Conservation (phyloP, 129 eudicot genomes). For the Helianthus tuberosus region DNA sequence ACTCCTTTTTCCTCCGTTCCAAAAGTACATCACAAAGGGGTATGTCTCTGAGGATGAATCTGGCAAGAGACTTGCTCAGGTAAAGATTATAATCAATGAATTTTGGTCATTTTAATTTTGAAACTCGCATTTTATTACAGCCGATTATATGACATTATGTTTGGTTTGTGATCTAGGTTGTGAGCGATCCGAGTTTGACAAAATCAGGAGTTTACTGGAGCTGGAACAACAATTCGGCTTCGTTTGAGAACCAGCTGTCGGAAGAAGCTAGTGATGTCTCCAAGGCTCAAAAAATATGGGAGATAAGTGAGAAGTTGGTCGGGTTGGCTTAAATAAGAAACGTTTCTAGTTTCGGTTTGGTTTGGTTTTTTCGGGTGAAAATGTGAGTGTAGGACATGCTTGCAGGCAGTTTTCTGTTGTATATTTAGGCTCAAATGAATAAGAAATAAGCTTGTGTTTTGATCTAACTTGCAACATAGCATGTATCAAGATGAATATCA, state of each 20-base stretch:
- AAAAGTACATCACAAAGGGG: slow-evolving; percentile 82
- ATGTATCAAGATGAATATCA: too few species aligned
- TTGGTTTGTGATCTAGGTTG: slow-evolving; percentile 53
- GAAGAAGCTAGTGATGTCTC: slow-evolving; percentile 87
- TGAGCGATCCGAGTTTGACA: slow-evolving; percentile 94
- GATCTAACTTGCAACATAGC: too few species aligned
- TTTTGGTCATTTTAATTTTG: background rate
- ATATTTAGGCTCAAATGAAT: slow-evolving; percentile 28
- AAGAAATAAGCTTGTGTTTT: background rate
- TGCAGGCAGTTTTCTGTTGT: slow-evolving; percentile 37
- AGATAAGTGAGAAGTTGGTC: slow-evolving; percentile 84
- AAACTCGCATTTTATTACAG: background rate
- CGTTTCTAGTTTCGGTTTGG: background rate
- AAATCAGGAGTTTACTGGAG: slow-evolving; percentile 98
- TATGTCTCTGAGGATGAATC: slow-evolving; percentile 84
- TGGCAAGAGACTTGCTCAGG: slow-evolving; percentile 96
- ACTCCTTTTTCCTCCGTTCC: slow-evolving; percentile 90
- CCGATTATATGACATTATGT: background rate
- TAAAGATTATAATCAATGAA: slow-evolving; percentile 15
- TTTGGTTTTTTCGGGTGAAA: slow-evolving; percentile 15
- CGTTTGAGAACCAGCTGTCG: slow-evolving; percentile 89
- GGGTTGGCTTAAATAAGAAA: slow-evolving; percentile 60
- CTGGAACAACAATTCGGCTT: slow-evolving; percentile 90
- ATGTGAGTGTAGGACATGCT: slow-evolving; percentile 40
- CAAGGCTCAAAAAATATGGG: slow-evolving; percentile 89